Percentiles rank a stretch among this genome's conserved stretches.
These are phyloP conservation scores for Terfezia boudieri DNA, from an alignment of 495 filamentous ascomycete species.

Conservation along the genomic window DNA sequence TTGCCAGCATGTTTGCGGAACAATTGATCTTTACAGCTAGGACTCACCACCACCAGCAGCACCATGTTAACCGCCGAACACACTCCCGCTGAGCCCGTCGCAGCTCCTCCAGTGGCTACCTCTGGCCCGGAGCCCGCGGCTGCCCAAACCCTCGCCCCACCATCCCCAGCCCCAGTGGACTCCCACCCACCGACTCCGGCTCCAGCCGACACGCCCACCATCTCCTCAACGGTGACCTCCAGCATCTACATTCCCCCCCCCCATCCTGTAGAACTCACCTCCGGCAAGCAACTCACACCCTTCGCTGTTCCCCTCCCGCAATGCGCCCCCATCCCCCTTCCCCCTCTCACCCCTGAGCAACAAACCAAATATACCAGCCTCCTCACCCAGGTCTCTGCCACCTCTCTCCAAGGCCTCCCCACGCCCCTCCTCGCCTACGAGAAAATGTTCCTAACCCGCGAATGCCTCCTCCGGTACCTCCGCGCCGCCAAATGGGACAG, in stretches of 20 bases:
- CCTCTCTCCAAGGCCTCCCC: conserved; percentile 25
- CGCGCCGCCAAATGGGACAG: conserved; percentile 81
- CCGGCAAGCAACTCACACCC: conserved; percentile 28
- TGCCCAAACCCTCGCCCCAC: background rate
- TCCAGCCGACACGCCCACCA: no score
- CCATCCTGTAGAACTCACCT: conserved; percentile 1
- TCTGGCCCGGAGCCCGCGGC: background rate
- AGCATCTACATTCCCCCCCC: background rate
- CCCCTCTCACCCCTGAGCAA: conserved; percentile 50
- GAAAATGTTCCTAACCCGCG: conserved; percentile 70
- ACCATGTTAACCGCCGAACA: no score
- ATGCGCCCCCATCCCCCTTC: conserved; percentile 29
- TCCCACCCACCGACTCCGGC: background rate
- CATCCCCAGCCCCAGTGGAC: background rate
- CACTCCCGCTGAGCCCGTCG: no score
- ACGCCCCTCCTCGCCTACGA: conserved; percentile 55
- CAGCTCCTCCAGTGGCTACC: no score
- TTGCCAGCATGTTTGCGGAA: no score
- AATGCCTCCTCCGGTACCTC: conserved; percentile 81
- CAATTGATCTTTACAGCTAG: no score
- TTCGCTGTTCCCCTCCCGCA: conserved; percentile 37
- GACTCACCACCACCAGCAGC: no score
- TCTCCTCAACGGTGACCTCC: no score
- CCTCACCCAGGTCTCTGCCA: conserved; percentile 11
- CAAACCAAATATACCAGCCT: conserved; percentile 49